Percentiles rank a stretch among this genome's conserved stretches.
phyloP scores from a whole-genome alignment of 2,329 filamentous ascomycete species.

The Hymenotorrendiella dingleyae region DNA sequence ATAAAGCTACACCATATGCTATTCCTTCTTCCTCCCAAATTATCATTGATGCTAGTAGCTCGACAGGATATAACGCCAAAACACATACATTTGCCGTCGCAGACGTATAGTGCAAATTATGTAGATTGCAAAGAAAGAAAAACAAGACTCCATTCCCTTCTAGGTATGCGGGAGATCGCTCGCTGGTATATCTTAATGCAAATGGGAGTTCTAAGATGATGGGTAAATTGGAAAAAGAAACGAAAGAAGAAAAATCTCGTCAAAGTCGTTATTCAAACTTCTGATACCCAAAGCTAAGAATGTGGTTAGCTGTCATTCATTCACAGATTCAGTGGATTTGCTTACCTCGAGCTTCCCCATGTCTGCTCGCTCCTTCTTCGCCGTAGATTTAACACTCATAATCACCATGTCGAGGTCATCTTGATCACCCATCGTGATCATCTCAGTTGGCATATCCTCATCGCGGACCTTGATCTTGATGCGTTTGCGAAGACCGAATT shows the following conservation, averaged over 20 bases:
- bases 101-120: constrained; percentile 15
- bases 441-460: constrained; percentile 71
- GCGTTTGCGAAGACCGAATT: constrained; percentile 70
- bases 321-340: constrained; percentile 17
- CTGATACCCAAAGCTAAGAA: constrained; percentile 27
- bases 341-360: constrained; percentile 94
- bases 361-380: constrained; percentile 68
- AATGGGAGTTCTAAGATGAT: constrained; percentile 6
- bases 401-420: constrained; percentile 92
- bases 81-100: constrained; percentile 5
- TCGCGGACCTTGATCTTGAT: constrained; percentile 89
- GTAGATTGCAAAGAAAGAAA: constrained; percentile 8
- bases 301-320: constrained; percentile 13
- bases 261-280: too few relatives aligned
- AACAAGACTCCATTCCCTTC: constrained; percentile 16
- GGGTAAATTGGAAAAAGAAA: constrained; percentile 7
- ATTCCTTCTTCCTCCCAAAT: background rate
- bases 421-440: constrained; percentile 96
- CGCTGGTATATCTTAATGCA: constrained; percentile 25
- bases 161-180: constrained; percentile 22
- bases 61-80: too few relatives aligned
- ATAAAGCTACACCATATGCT: background rate
- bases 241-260: constrained; percentile 11
- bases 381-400: constrained; percentile 59
- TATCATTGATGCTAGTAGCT: too few relatives aligned